phyloP scores from a whole-genome alignment of 2,329 filamentous ascomycete genomes.

The Colletotrichum sidae region DNA sequence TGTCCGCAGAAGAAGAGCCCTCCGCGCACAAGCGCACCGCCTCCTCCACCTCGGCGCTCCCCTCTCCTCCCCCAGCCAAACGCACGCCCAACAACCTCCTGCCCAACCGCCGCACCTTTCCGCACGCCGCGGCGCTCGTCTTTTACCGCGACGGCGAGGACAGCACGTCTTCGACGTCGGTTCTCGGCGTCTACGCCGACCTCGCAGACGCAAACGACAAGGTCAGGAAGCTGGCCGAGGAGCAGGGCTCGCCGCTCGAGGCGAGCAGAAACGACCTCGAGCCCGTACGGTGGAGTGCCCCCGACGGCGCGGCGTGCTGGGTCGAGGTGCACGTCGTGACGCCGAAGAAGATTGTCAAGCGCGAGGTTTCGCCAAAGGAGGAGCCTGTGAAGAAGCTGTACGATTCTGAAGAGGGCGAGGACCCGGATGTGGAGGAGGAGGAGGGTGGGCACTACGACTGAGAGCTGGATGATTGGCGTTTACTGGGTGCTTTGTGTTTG shows the following conservation, averaged over 20 bases:
- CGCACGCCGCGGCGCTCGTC: constrained; percentile 46
- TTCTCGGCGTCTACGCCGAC: constrained; percentile 47
- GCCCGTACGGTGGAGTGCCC: constrained; percentile 49
- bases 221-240: constrained; percentile 44
- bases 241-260: constrained; percentile 39
- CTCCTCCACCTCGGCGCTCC: constrained; percentile 29
- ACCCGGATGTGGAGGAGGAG: constrained; percentile 43
- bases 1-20: constrained; percentile 20
- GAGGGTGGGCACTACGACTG: constrained; percentile 34
- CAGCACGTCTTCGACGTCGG: constrained; percentile 38
- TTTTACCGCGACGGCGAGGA: constrained; percentile 41
- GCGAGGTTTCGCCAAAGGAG: constrained; percentile 23
- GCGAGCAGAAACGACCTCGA: constrained; percentile 38
- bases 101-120: constrained; percentile 27
- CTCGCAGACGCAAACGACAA: constrained; percentile 51
- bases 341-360: constrained; percentile 37
- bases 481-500: not conserved
- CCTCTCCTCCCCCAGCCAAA: constrained; percentile 61
- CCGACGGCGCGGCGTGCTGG: constrained; percentile 51
- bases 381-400: constrained; percentile 44
- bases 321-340: constrained; percentile 50
- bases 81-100: constrained; percentile 43
- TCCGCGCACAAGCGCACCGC: constrained; percentile 35
- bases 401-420: constrained; percentile 49
- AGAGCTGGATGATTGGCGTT: not conserved